Percentiles rank a stretch among this genome's conserved stretches.
Evolutionary conservation across 1,284 basidiomycete genomes (phyloP).

Genomic region (Moesziomyces antarcticus): DNA sequence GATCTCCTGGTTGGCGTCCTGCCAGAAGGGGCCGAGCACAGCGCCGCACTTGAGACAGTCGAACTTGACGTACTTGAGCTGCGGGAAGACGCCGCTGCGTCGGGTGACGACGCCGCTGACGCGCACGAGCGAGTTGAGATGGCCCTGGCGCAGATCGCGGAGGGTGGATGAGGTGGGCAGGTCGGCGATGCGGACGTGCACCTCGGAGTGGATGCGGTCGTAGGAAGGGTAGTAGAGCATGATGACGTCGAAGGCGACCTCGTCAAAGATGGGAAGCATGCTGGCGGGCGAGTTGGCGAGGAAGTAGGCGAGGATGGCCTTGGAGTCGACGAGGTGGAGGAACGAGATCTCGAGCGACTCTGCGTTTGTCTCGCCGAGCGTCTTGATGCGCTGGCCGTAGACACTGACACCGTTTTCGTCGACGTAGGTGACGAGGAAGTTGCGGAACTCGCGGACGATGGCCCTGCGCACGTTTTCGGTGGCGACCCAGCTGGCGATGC

Average conservation of each 20-base stretch:
- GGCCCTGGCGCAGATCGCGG: conserved; percentile 89
- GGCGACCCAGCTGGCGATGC: conserved; percentile 96
- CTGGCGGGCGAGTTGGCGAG: conserved; percentile 91
- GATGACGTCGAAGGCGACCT: conserved; percentile 92
- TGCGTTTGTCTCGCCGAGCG: conserved; percentile 94
- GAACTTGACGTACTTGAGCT: conserved; percentile 99
- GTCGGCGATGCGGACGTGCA: conserved; percentile 96
- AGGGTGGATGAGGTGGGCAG: conserved; percentile 88
- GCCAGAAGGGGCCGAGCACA: conserved; percentile 94
- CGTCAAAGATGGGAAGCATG: conserved; percentile 94
- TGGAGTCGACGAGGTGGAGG: conserved; percentile 86
- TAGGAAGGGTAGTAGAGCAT: conserved; percentile 95
- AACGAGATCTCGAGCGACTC: conserved; percentile 98
- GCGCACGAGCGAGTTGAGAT: conserved; percentile 94
- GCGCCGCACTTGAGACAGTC: conserved; percentile 86
- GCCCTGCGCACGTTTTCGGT: conserved; percentile 88
- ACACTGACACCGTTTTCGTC: conserved; percentile 91
- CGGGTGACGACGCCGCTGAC: conserved; percentile 97
- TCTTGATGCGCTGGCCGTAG: conserved; percentile 91
- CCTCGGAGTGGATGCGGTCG: conserved; percentile 95
- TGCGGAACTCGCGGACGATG: conserved; percentile 90
- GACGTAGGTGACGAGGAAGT: conserved; percentile 94
- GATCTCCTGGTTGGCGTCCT: conserved; percentile 93
- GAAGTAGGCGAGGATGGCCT: conserved; percentile 96
- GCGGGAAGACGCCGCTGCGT: conserved; percentile 95